A percentile compares a stretch with the other conserved stretches of the same genome.
phyloP scores from a whole-genome alignment of 768 basidiomycete genomes.

The Cystofilobasidium macerans region DNA sequence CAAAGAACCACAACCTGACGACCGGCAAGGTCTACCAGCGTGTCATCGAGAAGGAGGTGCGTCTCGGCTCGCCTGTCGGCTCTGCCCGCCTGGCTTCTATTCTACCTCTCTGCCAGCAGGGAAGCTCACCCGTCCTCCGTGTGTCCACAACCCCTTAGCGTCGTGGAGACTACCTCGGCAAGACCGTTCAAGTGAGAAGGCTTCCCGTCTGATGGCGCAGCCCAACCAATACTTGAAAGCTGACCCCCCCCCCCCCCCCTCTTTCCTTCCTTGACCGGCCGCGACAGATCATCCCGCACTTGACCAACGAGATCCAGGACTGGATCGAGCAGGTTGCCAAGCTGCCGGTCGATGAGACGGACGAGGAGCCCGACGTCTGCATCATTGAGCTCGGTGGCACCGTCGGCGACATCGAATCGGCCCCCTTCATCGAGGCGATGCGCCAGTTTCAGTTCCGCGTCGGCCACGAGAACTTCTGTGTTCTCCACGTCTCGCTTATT shows the following conservation, averaged over 20 bases:
- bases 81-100: background rate
- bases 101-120: constrained; percentile 3
- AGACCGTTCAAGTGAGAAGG: constrained; percentile 63
- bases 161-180: constrained; percentile 66
- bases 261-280: background rate
- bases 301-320: constrained; percentile 94
- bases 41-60: constrained; percentile 92
- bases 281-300: constrained; percentile 76
- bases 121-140: too few species aligned
- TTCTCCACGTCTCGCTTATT: constrained; percentile 94
- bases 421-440: constrained; percentile 96
- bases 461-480: constrained; percentile 88
- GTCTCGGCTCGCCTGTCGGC: constrained; percentile 29
- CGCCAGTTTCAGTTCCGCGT: constrained; percentile 99
- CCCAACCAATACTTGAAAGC: background rate
- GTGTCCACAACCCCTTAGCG: constrained; percentile 51
- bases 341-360: constrained; percentile 87
- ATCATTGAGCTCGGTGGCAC: constrained; percentile 99
- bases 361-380: constrained; percentile 86
- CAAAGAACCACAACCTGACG: constrained; percentile 93
- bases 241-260: background rate
- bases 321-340: constrained; percentile 95
- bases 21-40: constrained; percentile 96
- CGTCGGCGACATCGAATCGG: constrained; percentile 96
- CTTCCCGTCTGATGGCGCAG: too few species aligned